Percentiles rank a stretch among this genome's conserved stretches.
Evolutionary conservation across 345 rosid species (phyloP).

Genomic region (Sonneratia alba): DNA sequence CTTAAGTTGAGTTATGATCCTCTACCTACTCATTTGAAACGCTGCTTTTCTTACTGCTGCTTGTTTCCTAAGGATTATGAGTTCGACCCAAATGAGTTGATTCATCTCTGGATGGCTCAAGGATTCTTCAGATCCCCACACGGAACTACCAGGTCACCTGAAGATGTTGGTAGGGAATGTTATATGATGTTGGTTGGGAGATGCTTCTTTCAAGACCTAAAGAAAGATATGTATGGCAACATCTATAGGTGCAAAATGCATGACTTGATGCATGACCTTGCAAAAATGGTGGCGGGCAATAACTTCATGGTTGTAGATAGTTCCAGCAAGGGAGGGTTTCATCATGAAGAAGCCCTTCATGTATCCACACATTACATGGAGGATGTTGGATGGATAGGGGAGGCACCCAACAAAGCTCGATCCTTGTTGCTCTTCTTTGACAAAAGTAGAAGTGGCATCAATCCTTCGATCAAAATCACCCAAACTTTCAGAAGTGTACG

Average conservation of each 20-base stretch:
- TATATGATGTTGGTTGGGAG: not conserved
- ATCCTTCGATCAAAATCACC: too few species aligned
- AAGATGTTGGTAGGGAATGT: not conserved
- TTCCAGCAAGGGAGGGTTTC: not conserved
- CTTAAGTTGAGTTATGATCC: conserved; percentile 16
- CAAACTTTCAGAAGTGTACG: not conserved
- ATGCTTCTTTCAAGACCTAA: conserved; percentile 15
- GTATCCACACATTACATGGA: not conserved
- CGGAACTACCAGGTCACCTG: not conserved
- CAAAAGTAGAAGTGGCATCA: too few species aligned
- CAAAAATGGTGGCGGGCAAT: not conserved
- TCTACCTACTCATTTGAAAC: conserved; percentile 15
- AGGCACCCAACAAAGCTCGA: too few species aligned
- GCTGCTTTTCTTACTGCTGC: conserved; percentile 17
- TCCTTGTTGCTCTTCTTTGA: too few species aligned
- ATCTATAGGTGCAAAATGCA: conserved; percentile 8
- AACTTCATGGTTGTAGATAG: not conserved
- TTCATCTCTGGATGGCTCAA: conserved; percentile 14
- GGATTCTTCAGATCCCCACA: conserved; percentile 8
- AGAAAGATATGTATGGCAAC: fast-evolving
- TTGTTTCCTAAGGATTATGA: conserved; percentile 18
- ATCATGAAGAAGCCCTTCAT: not conserved
- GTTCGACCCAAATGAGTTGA: not conserved
- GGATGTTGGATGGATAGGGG: not conserved
- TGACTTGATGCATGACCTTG: conserved; percentile 22